Conservation (phyloP, 2,329 filamentous ascomycete genomes). For the Geoglossum cookeanum region DNA sequence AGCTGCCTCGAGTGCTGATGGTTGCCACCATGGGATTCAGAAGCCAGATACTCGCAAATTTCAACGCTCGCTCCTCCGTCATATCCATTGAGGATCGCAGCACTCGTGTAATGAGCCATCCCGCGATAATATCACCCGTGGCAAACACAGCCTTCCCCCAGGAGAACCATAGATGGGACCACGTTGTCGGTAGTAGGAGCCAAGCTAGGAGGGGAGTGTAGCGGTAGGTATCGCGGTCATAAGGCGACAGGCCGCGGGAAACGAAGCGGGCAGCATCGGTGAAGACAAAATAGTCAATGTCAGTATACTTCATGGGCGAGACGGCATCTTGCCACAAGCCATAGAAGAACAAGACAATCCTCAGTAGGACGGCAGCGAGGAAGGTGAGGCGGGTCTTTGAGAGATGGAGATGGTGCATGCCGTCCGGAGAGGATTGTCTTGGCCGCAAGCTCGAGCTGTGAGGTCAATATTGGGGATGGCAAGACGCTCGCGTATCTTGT, state of each 20-base stretch:
- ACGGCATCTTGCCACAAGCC: conserved; percentile 83
- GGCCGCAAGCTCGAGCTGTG: not conserved
- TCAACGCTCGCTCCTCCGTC: conserved; percentile 37
- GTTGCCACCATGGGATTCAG: conserved; percentile 96
- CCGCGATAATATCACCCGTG: conserved; percentile 62
- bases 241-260: conserved; percentile 50
- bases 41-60: conserved; percentile 75
- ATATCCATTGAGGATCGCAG: conserved; percentile 21
- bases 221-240: conserved; percentile 81
- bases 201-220: conserved; percentile 91
- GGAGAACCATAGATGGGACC: conserved; percentile 45
- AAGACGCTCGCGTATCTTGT: not conserved
- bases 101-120: conserved; percentile 38
- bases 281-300: conserved; percentile 98
- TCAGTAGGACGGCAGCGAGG: conserved; percentile 37
- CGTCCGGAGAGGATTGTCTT: not conserved
- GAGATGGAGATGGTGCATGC: not conserved
- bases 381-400: conserved; percentile 10
- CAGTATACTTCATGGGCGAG: conserved; percentile 90
- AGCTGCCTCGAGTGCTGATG: conserved; percentile 87
- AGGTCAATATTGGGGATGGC: not conserved
- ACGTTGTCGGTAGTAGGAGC: conserved; percentile 67
- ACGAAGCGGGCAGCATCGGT: conserved; percentile 79
- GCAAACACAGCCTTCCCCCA: conserved; percentile 83
- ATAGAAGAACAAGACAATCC: conserved; percentile 59